Conservation (phyloP, 2,329 filamentous ascomycete species). For the Cryphonectria parasitica region DNA sequence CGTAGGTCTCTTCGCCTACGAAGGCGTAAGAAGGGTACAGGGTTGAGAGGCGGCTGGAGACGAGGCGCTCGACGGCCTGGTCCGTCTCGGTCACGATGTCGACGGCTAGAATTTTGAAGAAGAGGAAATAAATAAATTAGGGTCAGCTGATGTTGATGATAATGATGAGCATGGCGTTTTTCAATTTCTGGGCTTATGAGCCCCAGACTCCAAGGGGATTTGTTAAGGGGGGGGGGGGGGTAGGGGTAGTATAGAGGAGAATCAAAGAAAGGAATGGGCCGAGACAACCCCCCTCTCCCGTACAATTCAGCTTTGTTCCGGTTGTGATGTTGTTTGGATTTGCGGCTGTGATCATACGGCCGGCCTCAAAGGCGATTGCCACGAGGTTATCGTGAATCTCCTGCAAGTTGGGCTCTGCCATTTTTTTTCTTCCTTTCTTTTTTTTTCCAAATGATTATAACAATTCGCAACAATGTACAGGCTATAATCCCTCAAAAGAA, state of each 20-base stretch:
- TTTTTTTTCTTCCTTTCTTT: slow-evolving; percentile 33
- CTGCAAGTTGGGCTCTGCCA: slow-evolving; percentile 63
- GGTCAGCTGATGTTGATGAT: not conserved
- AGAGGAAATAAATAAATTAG: too few relatives aligned
- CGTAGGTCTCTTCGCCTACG: slow-evolving; percentile 78
- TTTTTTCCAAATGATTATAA: too few relatives aligned
- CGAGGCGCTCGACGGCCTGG: slow-evolving; percentile 66
- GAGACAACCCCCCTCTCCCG: slow-evolving; percentile 24
- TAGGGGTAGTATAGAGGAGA: slow-evolving; percentile 17
- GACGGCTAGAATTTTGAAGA: slow-evolving; percentile 52
- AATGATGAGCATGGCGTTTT: not conserved
- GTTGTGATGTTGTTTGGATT: slow-evolving; percentile 61
- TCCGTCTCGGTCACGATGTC: slow-evolving; percentile 73
- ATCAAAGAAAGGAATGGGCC: too few relatives aligned
- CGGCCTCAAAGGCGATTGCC: slow-evolving; percentile 64
- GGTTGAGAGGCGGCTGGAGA: slow-evolving; percentile 54
- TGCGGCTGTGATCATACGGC: slow-evolving; percentile 64
- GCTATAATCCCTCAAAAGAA: too few relatives aligned
- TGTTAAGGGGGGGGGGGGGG: slow-evolving; percentile 10
- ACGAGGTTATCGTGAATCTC: slow-evolving; percentile 66
- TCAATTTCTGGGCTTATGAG: too few relatives aligned
- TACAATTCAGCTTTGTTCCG: slow-evolving; percentile 69
- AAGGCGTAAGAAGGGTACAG: slow-evolving; percentile 64
- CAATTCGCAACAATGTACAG: too few relatives aligned
- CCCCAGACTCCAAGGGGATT: not conserved